A percentile compares a stretch with the other conserved stretches of the same genome.
Conservation (phyloP, 2,329 filamentous ascomycete species). For the Lachnellula subtilissima region DNA sequence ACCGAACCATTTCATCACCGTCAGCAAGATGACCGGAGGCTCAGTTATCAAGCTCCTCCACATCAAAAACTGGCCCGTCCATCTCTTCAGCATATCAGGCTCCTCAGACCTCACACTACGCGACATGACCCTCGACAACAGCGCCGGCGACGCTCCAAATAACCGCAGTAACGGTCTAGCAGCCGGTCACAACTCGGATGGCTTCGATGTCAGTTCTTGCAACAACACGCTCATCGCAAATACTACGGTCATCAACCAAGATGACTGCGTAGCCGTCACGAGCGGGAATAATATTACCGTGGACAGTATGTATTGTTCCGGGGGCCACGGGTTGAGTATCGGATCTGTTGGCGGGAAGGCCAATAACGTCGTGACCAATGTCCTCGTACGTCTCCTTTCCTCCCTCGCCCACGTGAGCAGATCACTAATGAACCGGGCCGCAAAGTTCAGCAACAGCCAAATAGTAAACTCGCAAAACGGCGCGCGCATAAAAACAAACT, state of each 20-base stretch:
- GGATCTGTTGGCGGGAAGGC: slow-evolving; percentile 32
- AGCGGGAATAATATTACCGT: slow-evolving; percentile 31
- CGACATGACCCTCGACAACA: slow-evolving; percentile 52
- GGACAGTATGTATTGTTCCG: slow-evolving; percentile 26
- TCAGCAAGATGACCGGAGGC: slow-evolving; percentile 43
- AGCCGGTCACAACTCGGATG: slow-evolving; percentile 48
- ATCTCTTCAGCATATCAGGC: slow-evolving; percentile 43
- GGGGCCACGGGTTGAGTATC: slow-evolving; percentile 31
- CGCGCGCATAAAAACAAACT: slow-evolving; percentile 38
- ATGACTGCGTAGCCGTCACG: slow-evolving; percentile 32
- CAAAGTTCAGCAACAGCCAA: slow-evolving; percentile 27
- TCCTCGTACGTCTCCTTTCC: slow-evolving; percentile 21
- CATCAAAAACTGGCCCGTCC: slow-evolving; percentile 50
- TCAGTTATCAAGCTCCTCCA: slow-evolving; percentile 46
- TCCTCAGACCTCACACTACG: slow-evolving; percentile 41
- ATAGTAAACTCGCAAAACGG: slow-evolving; percentile 32
- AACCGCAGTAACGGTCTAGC: slow-evolving; percentile 14
- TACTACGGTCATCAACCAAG: slow-evolving; percentile 26
- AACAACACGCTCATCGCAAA: slow-evolving; percentile 38
- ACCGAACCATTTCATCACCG: slow-evolving; percentile 53
- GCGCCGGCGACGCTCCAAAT: slow-evolving; percentile 44
- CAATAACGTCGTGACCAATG: slow-evolving; percentile 33
- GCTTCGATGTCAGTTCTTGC: slow-evolving; percentile 43
- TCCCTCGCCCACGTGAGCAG: neutral
- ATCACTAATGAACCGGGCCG: neutral